A percentile compares a stretch with the other conserved stretches of the same genome.
phyloP scores from a whole-genome alignment of 2,329 filamentous ascomycete species.

The Aspergillus uvarum region DNA sequence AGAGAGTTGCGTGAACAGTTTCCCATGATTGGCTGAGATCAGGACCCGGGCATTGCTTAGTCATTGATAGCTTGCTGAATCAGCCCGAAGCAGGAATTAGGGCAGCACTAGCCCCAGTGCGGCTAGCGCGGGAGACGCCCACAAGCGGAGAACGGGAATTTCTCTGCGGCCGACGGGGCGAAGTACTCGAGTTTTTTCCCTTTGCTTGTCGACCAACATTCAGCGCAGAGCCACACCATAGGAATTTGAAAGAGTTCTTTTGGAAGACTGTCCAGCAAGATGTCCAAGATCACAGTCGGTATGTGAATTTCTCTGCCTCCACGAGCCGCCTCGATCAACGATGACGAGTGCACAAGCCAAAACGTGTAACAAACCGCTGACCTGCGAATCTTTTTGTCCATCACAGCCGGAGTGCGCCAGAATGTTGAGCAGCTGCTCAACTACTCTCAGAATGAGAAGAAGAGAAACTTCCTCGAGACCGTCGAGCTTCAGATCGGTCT shows the following conservation, averaged over 20 bases:
- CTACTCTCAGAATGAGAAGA: constrained; percentile 94
- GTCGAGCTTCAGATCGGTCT: constrained; percentile 82
- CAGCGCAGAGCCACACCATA: constrained; percentile 68
- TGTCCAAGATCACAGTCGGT: constrained; percentile 61
- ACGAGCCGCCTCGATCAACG: not conserved
- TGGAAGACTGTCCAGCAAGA: constrained; percentile 74
- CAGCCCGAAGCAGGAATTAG: constrained; percentile 15
- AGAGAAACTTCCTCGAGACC: constrained; percentile 96
- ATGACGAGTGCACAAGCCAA: too few species aligned
- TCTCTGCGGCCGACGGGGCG: constrained; percentile 22
- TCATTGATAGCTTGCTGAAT: not conserved
- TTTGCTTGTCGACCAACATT: constrained; percentile 33
- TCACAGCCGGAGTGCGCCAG: constrained; percentile 81
- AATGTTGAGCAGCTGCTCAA: constrained; percentile 93
- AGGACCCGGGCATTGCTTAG: too few species aligned
- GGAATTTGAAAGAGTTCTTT: constrained; percentile 64
- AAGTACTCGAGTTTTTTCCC: constrained; percentile 22
- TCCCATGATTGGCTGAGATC: not conserved
- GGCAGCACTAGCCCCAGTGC: constrained; percentile 21
- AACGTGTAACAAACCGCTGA: not conserved
- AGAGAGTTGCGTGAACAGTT: too few species aligned
- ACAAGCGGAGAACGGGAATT: constrained; percentile 42
- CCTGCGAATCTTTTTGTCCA: constrained; percentile 11
- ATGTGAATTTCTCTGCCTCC: constrained; percentile 26
- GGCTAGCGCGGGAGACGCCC: constrained; percentile 32